Evolutionary conservation across 305 asterid genomes (phyloP).

Genomic region (Solanum hybrid): DNA sequence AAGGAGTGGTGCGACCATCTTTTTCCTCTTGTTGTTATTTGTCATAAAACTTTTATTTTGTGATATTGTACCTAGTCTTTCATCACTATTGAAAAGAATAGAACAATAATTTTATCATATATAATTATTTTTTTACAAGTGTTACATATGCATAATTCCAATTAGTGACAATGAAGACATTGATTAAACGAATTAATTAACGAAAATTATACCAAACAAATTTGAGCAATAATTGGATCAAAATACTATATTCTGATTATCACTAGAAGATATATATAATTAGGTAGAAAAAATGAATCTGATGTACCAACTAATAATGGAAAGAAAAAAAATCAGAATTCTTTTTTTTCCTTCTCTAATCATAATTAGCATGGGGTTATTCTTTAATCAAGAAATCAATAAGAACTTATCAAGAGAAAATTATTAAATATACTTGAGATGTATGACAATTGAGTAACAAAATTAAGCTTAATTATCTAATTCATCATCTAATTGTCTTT

Average conservation of each 20-base stretch:
- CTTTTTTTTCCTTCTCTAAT: background rate
- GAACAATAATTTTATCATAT: background rate
- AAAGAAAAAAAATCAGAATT: background rate
- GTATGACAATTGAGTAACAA: background rate
- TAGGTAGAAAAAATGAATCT: background rate
- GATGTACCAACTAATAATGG: background rate
- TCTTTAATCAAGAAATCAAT: background rate
- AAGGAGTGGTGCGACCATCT: background rate
- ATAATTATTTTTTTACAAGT: background rate
- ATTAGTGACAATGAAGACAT: background rate
- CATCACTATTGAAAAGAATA: background rate
- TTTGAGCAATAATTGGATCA: background rate
- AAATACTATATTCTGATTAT: background rate
- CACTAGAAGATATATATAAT: background rate
- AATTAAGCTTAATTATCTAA: background rate
- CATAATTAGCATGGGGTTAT: background rate
- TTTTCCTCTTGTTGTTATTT: background rate
- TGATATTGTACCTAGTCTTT: background rate
- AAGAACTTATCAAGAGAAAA: background rate
- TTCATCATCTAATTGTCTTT: background rate
- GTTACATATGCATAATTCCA: background rate
- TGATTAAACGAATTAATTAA: background rate
- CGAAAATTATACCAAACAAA: background rate
- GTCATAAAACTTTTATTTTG: background rate
- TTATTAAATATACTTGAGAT: background rate